A percentile compares a stretch with the other conserved stretches of the same genome.
phyloP scores from a whole-genome alignment of 164 flowering plant genomes.

The Nymphaea thermarum region DNA sequence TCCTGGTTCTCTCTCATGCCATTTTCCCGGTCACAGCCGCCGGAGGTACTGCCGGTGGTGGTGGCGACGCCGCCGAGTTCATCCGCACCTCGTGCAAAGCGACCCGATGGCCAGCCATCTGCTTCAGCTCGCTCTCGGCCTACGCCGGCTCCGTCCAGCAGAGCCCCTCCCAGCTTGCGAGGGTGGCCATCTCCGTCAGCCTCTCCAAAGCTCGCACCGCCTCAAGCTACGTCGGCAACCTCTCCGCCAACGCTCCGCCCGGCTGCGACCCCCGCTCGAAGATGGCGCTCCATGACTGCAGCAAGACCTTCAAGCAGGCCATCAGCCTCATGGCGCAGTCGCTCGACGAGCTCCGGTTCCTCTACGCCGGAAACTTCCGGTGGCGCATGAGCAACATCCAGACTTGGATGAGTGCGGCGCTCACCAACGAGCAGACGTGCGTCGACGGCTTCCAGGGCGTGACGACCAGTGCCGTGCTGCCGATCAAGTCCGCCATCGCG shows the following conservation, averaged over 20 bases:
- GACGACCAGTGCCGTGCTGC: slow-evolving; percentile 7
- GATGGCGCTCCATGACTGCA: slow-evolving; percentile 67
- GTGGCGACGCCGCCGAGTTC: slow-evolving; percentile 25
- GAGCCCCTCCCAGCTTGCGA: slow-evolving; percentile 45
- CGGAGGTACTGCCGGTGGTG: not conserved
- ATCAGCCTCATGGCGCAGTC: slow-evolving; percentile 55
- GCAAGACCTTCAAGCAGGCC: slow-evolving; percentile 48
- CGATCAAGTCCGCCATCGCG: slow-evolving; percentile 35
- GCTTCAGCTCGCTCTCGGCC: slow-evolving; percentile 51
- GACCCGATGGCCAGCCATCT: slow-evolving; percentile 53
- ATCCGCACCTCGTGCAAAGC: slow-evolving; percentile 64
- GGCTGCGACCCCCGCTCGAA: slow-evolving; percentile 28
- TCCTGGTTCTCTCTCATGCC: not conserved
- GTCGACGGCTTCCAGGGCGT: slow-evolving; percentile 66
- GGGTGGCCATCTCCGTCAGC: slow-evolving; percentile 41
- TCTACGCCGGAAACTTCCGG: slow-evolving; percentile 28
- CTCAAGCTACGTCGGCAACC: not conserved
- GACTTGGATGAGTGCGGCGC: slow-evolving; percentile 98
- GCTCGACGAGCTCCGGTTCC: slow-evolving; percentile 41
- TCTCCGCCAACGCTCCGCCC: slow-evolving; percentile 7
- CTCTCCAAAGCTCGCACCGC: slow-evolving; percentile 15
- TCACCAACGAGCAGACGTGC: slow-evolving; percentile 84
- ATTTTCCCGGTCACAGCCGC: not conserved
- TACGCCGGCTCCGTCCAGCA: slow-evolving; percentile 40
- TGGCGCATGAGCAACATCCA: slow-evolving; percentile 75